Conservation (phyloP, 805 yeast species). For the Hanseniaspora lindneri region DNA sequence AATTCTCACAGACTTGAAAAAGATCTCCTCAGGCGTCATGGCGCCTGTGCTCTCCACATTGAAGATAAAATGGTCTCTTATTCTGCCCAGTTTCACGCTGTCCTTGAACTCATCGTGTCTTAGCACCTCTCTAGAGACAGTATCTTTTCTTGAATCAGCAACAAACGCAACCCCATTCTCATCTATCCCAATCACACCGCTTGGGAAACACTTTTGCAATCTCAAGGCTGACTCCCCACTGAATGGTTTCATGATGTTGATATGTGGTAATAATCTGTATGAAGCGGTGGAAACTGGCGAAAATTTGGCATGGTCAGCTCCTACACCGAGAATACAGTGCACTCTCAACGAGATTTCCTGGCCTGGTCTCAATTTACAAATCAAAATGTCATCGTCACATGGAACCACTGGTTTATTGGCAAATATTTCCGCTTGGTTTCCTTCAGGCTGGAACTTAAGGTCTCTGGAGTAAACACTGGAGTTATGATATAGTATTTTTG, state of each 20-base stretch:
- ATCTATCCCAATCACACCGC: slow-evolving; percentile 74
- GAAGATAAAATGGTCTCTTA: slow-evolving; percentile 84
- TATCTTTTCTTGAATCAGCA: slow-evolving; percentile 83
- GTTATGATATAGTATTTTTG: slow-evolving; percentile 71
- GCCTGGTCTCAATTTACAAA: slow-evolving; percentile 91
- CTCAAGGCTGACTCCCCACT: slow-evolving; percentile 62
- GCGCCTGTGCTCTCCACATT: slow-evolving; percentile 94
- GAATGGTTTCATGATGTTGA: slow-evolving; percentile 63
- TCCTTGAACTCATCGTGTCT: slow-evolving; percentile 86
- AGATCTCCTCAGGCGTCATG: slow-evolving; percentile 92
- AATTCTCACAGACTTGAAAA: slow-evolving; percentile 77
- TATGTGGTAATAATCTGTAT: slow-evolving; percentile 81
- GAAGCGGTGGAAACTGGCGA: slow-evolving; percentile 97
- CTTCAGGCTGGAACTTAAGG: slow-evolving; percentile 82
- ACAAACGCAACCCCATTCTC: slow-evolving; percentile 59
- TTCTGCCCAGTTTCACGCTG: slow-evolving; percentile 81
- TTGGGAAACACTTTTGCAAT: slow-evolving; percentile 83
- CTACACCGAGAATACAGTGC: slow-evolving; percentile 84
- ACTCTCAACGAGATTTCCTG: slow-evolving; percentile 87
- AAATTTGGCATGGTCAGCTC: slow-evolving; percentile 92
- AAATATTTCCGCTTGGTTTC: slow-evolving; percentile 65
- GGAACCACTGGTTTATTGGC: slow-evolving; percentile 58
- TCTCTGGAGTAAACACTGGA: slow-evolving; percentile 82
- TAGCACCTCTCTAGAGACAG: slow-evolving; percentile 91
- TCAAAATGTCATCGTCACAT: slow-evolving; percentile 74